Evolutionary conservation across 495 filamentous ascomycete genomes (phyloP), one percentile per base, ranked within the genome.

Genomic region (Saxophila tyrrhenica): DNA sequence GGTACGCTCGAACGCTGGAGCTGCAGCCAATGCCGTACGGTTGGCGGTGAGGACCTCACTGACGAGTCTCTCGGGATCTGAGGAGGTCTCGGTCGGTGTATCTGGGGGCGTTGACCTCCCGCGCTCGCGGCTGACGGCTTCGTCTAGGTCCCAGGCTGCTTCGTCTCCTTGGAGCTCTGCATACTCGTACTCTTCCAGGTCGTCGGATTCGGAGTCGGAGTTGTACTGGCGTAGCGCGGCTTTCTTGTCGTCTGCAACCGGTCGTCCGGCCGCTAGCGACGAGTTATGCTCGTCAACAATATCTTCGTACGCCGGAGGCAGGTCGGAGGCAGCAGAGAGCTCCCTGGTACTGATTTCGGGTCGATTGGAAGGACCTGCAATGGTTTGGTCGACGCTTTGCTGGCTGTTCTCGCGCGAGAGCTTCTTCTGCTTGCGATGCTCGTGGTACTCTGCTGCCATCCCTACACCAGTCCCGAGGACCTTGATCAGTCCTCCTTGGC

Each of bases 111-210:
- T 25, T 24, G 21, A 3, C 5, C 10, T 39, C 15, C n/a, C 8
- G 22, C 43, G 21, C 57, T 22, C 38, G 25, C 41, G 23, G 35
- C 44, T 42, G 46, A 71, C 65, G 15, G 71, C 70, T 52, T 77
- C 77, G 58, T 80, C 77, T 17, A 78, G 70, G 17, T 72, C 63
- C 75, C 75, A 78, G 54, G 72, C 69, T 52, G 67, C 65, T 51
- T 77, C 75, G 25, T 73, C 67, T 44, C 70, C 64, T 41, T 69
- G 65, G 32, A 62, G 52, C 0, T 60, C 51, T 2, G 52, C 57
- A 35, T 60, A 21, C 16, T 62, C 49, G 35, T 24, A 3, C 3
- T 49, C 45, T 24, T 16, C 23, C 19, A 24, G 11, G 23, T 23
- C 10, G 45, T 48, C 45, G 45, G 3, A 39, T 5, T 25, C 35